phyloP scores from a whole-genome alignment of 169 alveolate species.

The Plasmodium knowlesi region DNA sequence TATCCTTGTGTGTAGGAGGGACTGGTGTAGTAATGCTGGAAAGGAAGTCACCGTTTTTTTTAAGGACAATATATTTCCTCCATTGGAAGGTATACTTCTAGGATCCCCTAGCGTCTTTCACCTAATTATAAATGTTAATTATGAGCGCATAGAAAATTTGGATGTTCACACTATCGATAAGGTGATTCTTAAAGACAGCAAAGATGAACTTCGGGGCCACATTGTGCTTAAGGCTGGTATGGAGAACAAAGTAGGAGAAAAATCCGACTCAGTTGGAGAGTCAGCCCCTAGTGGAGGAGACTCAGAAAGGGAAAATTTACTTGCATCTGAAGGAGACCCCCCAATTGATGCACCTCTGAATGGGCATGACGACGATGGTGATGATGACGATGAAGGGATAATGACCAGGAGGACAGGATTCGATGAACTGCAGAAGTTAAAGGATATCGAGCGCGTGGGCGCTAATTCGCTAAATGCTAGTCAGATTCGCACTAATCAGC shows the following conservation, averaged over 20 bases:
- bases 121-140: slow-evolving; percentile 59
- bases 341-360: neutral
- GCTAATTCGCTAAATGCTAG: neutral
- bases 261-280: neutral
- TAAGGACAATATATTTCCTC: slow-evolving; percentile 64
- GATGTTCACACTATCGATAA: slow-evolving; percentile 5
- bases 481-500: neutral
- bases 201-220: slow-evolving; percentile 6
- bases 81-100: slow-evolving; percentile 71
- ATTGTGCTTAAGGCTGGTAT: slow-evolving; percentile 30
- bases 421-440: slow-evolving; percentile 32
- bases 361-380: neutral
- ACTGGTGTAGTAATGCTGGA: slow-evolving; percentile 81
- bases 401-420: neutral
- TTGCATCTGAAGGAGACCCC: neutral
- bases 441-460: neutral
- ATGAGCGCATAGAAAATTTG: slow-evolving; percentile 53
- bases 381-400: neutral
- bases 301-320: neutral
- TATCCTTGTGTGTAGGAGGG: slow-evolving; percentile 78
- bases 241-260: neutral
- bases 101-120: slow-evolving; percentile 82
- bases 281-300: neutral
- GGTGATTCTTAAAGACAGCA: slow-evolving; percentile 7
- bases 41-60: slow-evolving; percentile 77